These are phyloP conservation scores for Elsinoe necatrix DNA, from an alignment of 2,329 filamentous ascomycete species.

Conservation along the genomic window DNA sequence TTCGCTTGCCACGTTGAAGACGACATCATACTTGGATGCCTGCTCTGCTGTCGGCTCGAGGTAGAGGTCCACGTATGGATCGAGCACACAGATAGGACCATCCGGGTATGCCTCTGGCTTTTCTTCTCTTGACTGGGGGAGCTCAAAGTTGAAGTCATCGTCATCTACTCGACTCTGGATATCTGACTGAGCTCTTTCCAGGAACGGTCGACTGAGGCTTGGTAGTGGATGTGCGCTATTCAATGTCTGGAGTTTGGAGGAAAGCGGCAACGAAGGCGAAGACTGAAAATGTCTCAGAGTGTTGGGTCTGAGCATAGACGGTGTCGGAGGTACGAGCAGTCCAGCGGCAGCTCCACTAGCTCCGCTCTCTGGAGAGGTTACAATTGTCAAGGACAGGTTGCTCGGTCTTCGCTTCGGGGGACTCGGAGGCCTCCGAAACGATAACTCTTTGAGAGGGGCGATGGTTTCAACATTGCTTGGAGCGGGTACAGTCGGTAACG, in stretches of 20 bases:
- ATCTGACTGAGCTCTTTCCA: constrained; percentile 12
- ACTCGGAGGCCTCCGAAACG: constrained; percentile 72
- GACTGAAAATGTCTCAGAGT: constrained; percentile 53
- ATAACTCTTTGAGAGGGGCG: constrained; percentile 44
- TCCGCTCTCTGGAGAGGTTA: constrained; percentile 55
- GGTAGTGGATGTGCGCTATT: background rate
- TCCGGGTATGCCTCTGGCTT: constrained; percentile 77
- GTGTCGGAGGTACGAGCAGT: constrained; percentile 51
- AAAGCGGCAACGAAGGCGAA: constrained; percentile 49
- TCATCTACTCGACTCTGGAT: constrained; percentile 25
- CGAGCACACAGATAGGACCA: constrained; percentile 74
- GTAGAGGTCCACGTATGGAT: constrained; percentile 68
- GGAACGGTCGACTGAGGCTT: background rate
- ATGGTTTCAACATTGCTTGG: constrained; percentile 52
- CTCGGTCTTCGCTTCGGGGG: constrained; percentile 64
- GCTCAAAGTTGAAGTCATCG: constrained; percentile 44
- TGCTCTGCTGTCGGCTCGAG: constrained; percentile 71
- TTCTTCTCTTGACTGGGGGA: constrained; percentile 52
- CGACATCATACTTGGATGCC: constrained; percentile 67
- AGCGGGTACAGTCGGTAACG: constrained; percentile 45
- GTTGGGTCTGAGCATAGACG: constrained; percentile 42
- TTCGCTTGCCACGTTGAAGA: constrained; percentile 78
- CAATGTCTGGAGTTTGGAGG: background rate
- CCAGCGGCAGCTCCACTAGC: constrained; percentile 49
- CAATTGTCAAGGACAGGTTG: constrained; percentile 63